Evolutionary conservation across 73 alveolate species (phyloP), one percentile per base, ranked within the genome.

Genomic region (Tetrahymena thermophila): DNA sequence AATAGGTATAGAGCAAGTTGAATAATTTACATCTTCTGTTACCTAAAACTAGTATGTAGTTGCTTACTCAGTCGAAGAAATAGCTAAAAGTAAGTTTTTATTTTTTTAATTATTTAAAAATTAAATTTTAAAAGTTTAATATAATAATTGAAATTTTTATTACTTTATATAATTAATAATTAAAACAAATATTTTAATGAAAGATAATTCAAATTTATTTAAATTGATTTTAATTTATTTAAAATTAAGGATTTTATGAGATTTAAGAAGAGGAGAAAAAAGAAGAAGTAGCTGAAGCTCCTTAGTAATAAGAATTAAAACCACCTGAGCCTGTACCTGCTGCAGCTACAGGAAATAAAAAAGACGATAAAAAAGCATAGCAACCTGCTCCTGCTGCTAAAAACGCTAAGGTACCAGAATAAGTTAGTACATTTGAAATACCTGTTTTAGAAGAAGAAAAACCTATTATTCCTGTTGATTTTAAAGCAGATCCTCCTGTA

Each of bases 341-440:
- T 85, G 38, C 95, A 85, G n/a, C 44, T 35, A 50, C 57, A 13
- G 94, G 97, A 85, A 93, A 40, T 38, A 16, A 95, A 93, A 43
- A 85, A 37, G 97, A 95, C 35, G 55, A 93, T 13, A 55, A 89
- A 55, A 28, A 85, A 21, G 40, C 94, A 13, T 43, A 40, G 28
- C 34, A 94, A 31, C 85, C 84, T 95, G 95, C 95, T 6, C 95
- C 97, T 42, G 94, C 93, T 85, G 97, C 93, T 57, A 94, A 94
- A 89, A 95, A 95, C n/a, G 97, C 97, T 55, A 95, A 95, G 43
- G 85, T 84, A 34, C 85, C 95, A 89, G 97, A 93, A 56, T 95
- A 71, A 71, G 89, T 71, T 28, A 71, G 89, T 71, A 19, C 97
- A 19, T 85, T 95, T 50, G 97, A 95, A 55, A 85, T 95, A 35